Evolutionary conservation across 164 flowering plant species (phyloP).

Genomic region (Echeveria elegans): DNA sequence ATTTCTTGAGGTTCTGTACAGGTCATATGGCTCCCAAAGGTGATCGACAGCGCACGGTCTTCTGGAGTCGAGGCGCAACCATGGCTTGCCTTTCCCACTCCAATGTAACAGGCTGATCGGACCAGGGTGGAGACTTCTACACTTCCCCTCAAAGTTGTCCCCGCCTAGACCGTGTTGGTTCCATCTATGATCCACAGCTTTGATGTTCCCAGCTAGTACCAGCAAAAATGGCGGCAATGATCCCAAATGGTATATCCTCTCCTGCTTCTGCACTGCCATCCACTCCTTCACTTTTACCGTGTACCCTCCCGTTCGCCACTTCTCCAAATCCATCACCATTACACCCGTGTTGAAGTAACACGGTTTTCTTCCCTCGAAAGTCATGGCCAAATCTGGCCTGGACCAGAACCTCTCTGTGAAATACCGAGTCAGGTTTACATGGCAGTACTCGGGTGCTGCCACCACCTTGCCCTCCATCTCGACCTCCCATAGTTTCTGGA

Average conservation of each 20-base stretch:
- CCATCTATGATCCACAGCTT: constrained; percentile 6
- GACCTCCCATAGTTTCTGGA: neutral
- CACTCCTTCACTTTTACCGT: neutral
- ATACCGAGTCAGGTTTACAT: constrained; percentile 3
- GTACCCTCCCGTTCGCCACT: neutral
- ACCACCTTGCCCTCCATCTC: constrained; percentile 1
- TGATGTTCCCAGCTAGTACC: neutral
- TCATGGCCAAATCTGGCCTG: neutral
- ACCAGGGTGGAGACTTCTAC: constrained; percentile 2
- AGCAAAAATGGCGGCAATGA: neutral
- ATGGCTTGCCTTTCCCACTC: constrained; percentile 4
- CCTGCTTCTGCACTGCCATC: constrained; percentile 5
- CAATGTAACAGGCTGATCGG: constrained; percentile 4
- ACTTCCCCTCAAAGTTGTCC: constrained; percentile 1
- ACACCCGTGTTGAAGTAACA: constrained; percentile 5
- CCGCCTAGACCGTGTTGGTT: neutral
- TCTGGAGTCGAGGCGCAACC: constrained; percentile 1
- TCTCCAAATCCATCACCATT: constrained; percentile 1
- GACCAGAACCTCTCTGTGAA: constrained; percentile 2
- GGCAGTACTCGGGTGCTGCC: constrained; percentile 2
- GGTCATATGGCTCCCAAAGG: neutral
- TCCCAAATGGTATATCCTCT: constrained; percentile 3
- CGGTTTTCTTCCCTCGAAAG: neutral
- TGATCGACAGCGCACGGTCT: neutral
- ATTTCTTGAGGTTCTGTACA: constrained; percentile 6